phyloP scores from a whole-genome alignment of 2,329 filamentous ascomycete species.

The Nannizzia gypsea region DNA sequence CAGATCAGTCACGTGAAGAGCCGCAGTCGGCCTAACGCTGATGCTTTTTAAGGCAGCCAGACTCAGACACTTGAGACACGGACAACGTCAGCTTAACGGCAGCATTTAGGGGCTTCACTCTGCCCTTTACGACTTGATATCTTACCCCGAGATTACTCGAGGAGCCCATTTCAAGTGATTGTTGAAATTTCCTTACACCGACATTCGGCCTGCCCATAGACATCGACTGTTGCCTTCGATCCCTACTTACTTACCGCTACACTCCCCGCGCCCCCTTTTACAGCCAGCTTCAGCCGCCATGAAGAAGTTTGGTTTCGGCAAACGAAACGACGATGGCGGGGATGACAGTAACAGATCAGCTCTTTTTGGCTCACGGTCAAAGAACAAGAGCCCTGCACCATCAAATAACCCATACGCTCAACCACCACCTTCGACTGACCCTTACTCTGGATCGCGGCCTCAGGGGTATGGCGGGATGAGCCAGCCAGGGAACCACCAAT shows the following conservation, averaged over 20 bases:
- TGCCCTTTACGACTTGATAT: neutral
- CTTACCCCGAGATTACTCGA: neutral
- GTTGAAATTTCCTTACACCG: too few relatives aligned
- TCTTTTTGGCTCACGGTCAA: slow-evolving; percentile 48
- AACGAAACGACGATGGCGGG: slow-evolving; percentile 44
- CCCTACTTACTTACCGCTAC: neutral
- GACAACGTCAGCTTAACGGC: neutral
- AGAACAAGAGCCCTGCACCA: slow-evolving; percentile 41
- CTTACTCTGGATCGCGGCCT: slow-evolving; percentile 37
- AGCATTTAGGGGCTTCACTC: neutral
- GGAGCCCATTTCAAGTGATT: neutral
- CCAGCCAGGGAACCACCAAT: slow-evolving; percentile 1
- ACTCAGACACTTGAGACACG: neutral
- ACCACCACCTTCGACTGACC: slow-evolving; percentile 39
- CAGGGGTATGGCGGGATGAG: slow-evolving; percentile 9
- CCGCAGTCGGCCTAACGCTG: neutral
- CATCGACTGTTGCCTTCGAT: neutral
- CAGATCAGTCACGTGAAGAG: neutral
- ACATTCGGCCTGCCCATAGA: neutral
- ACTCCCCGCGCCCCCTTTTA: neutral
- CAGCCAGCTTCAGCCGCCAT: slow-evolving; percentile 9
- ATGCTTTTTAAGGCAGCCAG: neutral
- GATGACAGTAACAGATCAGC: slow-evolving; percentile 43
- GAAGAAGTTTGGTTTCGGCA: slow-evolving; percentile 32
- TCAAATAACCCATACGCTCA: slow-evolving; percentile 46